A percentile compares a stretch with the other conserved stretches of the same genome.
Evolutionary conservation across 2,329 filamentous ascomycete genomes (phyloP).

Genomic region (Epichloe uncinata): DNA sequence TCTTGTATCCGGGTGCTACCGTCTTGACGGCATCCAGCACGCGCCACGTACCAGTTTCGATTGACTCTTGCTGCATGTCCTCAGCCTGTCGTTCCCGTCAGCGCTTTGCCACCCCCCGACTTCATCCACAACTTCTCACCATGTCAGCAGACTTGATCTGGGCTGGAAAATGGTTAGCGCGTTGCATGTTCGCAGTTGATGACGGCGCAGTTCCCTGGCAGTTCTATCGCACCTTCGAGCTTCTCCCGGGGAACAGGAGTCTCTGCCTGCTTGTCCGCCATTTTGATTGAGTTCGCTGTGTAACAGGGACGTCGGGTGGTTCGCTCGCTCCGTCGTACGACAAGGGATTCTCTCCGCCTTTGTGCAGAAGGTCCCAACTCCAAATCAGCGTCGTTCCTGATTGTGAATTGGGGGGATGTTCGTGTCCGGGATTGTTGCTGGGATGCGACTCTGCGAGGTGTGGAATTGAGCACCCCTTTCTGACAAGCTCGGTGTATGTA

Average conservation of each 20-base stretch:
- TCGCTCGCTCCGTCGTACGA: background rate
- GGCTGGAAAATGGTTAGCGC: conserved; percentile 37
- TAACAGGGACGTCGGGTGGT: background rate
- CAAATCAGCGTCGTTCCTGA: background rate
- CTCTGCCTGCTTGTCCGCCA: conserved; percentile 27
- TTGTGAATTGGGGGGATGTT: background rate
- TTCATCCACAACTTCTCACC: conserved; percentile 39
- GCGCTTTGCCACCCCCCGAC: conserved; percentile 6
- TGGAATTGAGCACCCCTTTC: background rate
- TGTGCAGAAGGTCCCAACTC: background rate
- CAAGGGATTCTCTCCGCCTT: background rate
- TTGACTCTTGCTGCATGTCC: conserved; percentile 90
- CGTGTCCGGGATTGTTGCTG: background rate
- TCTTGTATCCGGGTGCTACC: background rate
- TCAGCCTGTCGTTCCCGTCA: conserved; percentile 54
- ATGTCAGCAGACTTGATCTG: conserved; percentile 98
- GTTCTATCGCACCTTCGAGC: conserved; percentile 50
- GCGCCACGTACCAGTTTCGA: conserved; percentile 71
- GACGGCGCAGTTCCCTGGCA: background rate
- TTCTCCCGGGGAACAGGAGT: conserved; percentile 53
- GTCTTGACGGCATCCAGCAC: background rate
- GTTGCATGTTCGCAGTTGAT: background rate
- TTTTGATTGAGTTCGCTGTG: conserved; percentile 9
- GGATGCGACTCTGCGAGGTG: background rate
- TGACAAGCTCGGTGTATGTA: background rate